Percentiles rank a stretch among this genome's conserved stretches.
These are phyloP conservation scores for Corymbia maculata DNA, from an alignment of 345 rosid species.

Conservation along the genomic window DNA sequence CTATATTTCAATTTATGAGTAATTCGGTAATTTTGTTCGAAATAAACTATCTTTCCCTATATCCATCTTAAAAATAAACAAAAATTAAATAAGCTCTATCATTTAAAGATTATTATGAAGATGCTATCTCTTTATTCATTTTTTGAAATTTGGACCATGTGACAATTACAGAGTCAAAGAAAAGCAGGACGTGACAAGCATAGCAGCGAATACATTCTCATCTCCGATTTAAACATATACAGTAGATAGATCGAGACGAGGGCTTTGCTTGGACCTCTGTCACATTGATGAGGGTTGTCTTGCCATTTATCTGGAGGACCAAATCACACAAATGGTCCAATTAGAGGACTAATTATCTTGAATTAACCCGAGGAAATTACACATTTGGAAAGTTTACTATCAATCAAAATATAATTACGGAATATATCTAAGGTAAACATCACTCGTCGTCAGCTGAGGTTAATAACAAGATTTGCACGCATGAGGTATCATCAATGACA, in stretches of 20 bases:
- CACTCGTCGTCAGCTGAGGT: background rate
- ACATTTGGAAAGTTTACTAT: background rate
- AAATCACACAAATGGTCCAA: background rate
- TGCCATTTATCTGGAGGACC: background rate
- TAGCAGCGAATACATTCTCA: background rate
- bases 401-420: background rate
- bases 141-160: background rate
- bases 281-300: background rate
- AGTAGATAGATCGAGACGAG: background rate
- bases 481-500: background rate
- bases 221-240: background rate
- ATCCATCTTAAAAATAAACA: background rate
- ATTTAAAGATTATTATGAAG: background rate
- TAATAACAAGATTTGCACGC: background rate
- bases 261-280: background rate
- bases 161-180: background rate
- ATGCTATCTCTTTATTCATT: background rate
- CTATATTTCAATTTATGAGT: background rate
- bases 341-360: background rate
- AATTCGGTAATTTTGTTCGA: background rate
- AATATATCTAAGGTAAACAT: background rate
- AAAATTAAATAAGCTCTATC: background rate
- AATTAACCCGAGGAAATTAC: background rate
- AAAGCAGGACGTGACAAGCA: background rate
- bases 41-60: background rate